phyloP scores from a whole-genome alignment of 257 asterid species.

The Solanum chilense region DNA sequence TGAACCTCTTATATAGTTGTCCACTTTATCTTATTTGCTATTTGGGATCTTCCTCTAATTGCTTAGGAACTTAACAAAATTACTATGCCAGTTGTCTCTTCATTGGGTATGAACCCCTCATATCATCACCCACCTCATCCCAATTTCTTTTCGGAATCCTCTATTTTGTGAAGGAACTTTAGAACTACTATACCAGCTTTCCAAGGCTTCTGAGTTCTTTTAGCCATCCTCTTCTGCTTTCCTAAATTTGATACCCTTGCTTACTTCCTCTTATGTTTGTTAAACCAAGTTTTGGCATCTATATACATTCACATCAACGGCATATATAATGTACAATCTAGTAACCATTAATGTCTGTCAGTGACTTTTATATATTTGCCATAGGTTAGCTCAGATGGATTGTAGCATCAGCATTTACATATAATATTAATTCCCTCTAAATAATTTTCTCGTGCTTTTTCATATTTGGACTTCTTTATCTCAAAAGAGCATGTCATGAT shows the following conservation, averaged over 20 bases:
- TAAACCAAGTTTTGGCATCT: not conserved
- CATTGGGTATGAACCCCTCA: not conserved
- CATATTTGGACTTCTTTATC: not conserved
- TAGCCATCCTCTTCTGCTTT: not conserved
- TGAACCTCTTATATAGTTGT: not conserved
- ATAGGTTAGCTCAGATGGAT: not conserved
- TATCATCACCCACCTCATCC: not conserved
- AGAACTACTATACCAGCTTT: not conserved
- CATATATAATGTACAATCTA: not conserved
- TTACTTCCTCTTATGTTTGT: not conserved
- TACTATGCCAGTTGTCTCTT: not conserved
- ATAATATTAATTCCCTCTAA: not conserved
- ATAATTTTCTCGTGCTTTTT: not conserved
- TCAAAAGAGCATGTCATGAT: not conserved
- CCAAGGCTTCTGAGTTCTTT: not conserved
- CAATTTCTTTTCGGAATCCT: not conserved
- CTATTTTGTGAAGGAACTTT: not conserved
- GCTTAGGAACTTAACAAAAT: not conserved
- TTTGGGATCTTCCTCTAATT: not conserved
- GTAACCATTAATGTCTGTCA: not conserved
- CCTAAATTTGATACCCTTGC: not conserved
- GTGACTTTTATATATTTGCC: not conserved
- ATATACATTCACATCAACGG: not conserved
- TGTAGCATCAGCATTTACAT: not conserved
- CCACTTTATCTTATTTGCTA: not conserved